These are phyloP conservation scores for Eremochloa ophiuroides DNA, from an alignment of 176 grass and related monocot genomes.

Conservation along the genomic window DNA sequence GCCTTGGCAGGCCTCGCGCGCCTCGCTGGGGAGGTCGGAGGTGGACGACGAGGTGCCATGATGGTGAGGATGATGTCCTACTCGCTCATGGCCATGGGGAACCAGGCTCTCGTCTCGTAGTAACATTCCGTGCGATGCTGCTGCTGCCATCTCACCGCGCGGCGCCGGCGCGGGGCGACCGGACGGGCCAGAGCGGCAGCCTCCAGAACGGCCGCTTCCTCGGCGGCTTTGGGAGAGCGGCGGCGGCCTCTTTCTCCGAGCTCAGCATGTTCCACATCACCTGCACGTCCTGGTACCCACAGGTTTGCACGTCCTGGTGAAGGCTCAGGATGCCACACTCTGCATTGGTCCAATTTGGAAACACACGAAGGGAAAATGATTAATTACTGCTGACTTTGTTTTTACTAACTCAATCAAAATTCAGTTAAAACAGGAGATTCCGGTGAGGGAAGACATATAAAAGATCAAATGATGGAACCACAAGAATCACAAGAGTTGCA, in stretches of 20 bases:
- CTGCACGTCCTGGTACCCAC: slow-evolving; percentile 90
- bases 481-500: not conserved
- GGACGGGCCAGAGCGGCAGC: slow-evolving; percentile 45
- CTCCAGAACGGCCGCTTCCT: slow-evolving; percentile 65
- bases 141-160: not conserved
- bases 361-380: not conserved
- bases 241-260: slow-evolving; percentile 37
- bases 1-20: not conserved
- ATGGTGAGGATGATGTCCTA: not conserved
- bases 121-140: not conserved
- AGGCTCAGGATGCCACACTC: slow-evolving; percentile 73
- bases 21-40: too few species aligned
- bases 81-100: not conserved
- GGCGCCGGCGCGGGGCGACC: slow-evolving; percentile 13
- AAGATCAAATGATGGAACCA: not conserved
- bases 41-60: slow-evolving; percentile 4
- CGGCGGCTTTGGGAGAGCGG: slow-evolving; percentile 8
- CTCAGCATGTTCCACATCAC: slow-evolving; percentile 98
- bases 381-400: not conserved
- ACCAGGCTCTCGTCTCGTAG: not conserved
- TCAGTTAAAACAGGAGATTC: not conserved
- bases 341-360: slow-evolving; percentile 5
- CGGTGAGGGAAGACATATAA: not conserved
- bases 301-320: slow-evolving; percentile 89
- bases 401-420: not conserved